Base-by-base conservation (phyloP, 768 basidiomycete genomes). In the Lentinula boryana region DNA sequence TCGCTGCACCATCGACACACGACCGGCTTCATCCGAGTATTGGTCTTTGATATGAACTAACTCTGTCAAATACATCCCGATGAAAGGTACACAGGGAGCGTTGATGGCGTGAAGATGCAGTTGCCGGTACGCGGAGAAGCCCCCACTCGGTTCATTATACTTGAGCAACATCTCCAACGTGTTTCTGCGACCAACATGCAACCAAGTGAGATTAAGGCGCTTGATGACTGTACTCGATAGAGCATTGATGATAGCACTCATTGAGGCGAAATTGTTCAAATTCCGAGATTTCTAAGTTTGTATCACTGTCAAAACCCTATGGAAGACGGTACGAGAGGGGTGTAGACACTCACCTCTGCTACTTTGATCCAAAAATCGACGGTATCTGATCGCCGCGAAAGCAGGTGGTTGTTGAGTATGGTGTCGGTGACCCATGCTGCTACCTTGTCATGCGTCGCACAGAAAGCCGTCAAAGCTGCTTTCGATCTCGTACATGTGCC, bases 321-420 rank as follows among this genome's bases (percentile, higher is more conserved):
- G 50, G 13, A 57, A 53, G 27, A 46, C 32, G 18, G 21, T 32
- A 13, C 8, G 15, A 21, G n/a, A 44, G 27, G 8, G 2, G 12
- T 12, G 18, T 18, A 46, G 40, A n/a, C 12, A 70, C 81, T 66
- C 65, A 89, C 89, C 80, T 91, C 88, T 7, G 89, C 87, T 18
- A 89, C 86, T 67, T 82, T 86, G 64, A 91, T 85, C 89, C 89
- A 91, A 67, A 85, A 82, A 61, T 89, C 87, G 40, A 89, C 72
- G 15, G 78, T 80, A 58, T 85, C 79, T 7, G 84, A 80, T 48
- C 87, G 75, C 66, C 78, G 83, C 13, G 76, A 76, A 60, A 85
- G 70, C 4, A 72, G 72, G 7, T 85, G 80, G 53, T 76, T 74
- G 54, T 70, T 78, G 40, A 91, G 69, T 43, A 89, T 78, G 66